Conservation (phyloP, 1,284 basidiomycete genomes). For the Ceratorhiza oryzae-sativae region DNA sequence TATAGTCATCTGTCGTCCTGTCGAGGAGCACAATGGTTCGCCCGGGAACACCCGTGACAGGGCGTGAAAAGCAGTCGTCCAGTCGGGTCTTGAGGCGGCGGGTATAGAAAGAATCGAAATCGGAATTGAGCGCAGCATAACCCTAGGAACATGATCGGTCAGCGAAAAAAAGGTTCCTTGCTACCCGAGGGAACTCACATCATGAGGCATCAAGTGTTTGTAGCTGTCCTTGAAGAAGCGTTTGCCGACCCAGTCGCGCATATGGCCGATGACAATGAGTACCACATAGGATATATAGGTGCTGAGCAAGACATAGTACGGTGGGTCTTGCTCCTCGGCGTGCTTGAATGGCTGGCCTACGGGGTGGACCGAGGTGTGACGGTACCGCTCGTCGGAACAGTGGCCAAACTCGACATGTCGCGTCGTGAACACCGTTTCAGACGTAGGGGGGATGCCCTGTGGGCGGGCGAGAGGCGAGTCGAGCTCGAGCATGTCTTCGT, state of each 20-base stretch:
- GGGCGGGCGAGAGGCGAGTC: conserved; percentile 52
- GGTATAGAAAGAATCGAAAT: conserved; percentile 99
- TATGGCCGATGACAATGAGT: conserved; percentile 88
- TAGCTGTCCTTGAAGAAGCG: conserved; percentile 76
- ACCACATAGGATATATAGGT: conserved; percentile 92
- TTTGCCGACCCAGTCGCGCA: conserved; percentile 96
- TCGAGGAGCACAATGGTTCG: conserved; percentile 91
- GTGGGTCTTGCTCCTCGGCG: conserved; percentile 79
- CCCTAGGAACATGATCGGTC: conserved; percentile 60
- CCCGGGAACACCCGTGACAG: conserved; percentile 93
- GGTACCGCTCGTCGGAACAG: conserved; percentile 73
- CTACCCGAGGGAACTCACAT: conserved; percentile 62
- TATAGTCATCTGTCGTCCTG: conserved; percentile 83
- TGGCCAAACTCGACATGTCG: conserved; percentile 88
- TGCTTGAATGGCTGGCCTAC: conserved; percentile 60
- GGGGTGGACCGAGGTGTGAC: conserved; percentile 70
- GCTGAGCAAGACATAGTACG: conserved; percentile 89
- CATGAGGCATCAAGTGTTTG: conserved; percentile 78
- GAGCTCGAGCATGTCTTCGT: conserved; percentile 36
- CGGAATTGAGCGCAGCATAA: conserved; percentile 95
- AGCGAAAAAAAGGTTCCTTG: conserved; percentile 18
- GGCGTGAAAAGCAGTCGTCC: conserved; percentile 95
- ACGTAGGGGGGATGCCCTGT: conserved; percentile 64
- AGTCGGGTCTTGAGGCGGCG: conserved; percentile 92
- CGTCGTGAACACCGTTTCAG: conserved; percentile 74